Evolutionary conservation across 768 basidiomycete species (phyloP).

Genomic region (Sporobolomyces phaffii): DNA sequence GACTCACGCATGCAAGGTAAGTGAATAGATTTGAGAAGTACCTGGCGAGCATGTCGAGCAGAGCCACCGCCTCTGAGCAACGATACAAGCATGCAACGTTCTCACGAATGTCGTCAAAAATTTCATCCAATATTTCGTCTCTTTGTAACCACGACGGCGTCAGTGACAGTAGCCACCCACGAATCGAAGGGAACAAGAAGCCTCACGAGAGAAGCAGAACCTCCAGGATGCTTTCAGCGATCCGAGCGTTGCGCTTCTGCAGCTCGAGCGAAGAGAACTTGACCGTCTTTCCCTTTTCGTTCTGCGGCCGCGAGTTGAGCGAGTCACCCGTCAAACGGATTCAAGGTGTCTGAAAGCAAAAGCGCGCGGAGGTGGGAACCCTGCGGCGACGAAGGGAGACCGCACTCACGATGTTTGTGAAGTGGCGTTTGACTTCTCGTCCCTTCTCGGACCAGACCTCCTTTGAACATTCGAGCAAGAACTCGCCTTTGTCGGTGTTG

Average conservation of each 20-base stretch:
- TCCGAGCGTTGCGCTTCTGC: constrained; percentile 54
- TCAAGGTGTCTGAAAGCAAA: no score
- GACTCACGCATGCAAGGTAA: no score
- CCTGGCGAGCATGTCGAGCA: constrained; percentile 82
- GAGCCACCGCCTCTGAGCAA: constrained; percentile 82
- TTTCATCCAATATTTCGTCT: constrained; percentile 67
- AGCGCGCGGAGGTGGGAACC: no score
- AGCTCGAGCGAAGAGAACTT: constrained; percentile 39
- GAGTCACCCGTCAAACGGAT: no score
- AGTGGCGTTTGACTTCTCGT: constrained; percentile 4
- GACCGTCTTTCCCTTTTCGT: constrained; percentile 41
- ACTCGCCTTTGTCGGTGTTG: constrained; percentile 23
- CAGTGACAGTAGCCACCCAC: neutral
- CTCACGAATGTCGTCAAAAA: constrained; percentile 63
- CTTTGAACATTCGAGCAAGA: constrained; percentile 27
- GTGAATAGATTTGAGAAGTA: no score
- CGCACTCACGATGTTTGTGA: constrained; percentile 37
- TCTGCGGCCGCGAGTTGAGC: neutral
- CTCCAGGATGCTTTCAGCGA: constrained; percentile 88
- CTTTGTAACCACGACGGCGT: neutral
- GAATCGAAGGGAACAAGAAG: neutral
- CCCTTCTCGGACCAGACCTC: constrained; percentile 35
- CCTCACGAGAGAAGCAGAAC: constrained; percentile 53
- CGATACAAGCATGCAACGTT: constrained; percentile 78
- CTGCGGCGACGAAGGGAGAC: neutral